A percentile compares a stretch with the other conserved stretches of the same genome.
Evolutionary conservation across 2,329 filamentous ascomycete genomes (phyloP).

Genomic region (Colletotrichum shisoi): DNA sequence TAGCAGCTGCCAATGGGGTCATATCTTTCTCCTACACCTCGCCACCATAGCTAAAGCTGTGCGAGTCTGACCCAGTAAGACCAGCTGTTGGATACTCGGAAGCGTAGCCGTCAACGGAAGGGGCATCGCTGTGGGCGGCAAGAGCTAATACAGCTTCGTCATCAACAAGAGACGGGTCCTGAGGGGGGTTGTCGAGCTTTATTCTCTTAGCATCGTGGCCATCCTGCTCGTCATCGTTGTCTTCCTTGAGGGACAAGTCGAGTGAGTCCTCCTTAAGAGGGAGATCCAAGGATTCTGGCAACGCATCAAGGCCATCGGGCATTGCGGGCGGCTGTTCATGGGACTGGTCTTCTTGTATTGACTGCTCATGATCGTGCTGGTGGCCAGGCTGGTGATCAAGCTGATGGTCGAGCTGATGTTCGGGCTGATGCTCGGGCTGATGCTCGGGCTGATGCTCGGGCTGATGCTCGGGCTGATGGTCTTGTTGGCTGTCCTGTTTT

Average conservation of each 20-base stretch:
- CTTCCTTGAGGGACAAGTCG: slow-evolving; percentile 44
- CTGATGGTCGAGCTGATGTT: slow-evolving; percentile 1
- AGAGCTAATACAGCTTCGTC: slow-evolving; percentile 60
- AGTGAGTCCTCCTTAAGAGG: slow-evolving; percentile 34
- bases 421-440: background rate
- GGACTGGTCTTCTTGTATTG: slow-evolving; percentile 13
- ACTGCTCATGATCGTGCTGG: slow-evolving; percentile 8
- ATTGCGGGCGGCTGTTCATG: slow-evolving; percentile 8
- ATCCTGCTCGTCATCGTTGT: slow-evolving; percentile 43
- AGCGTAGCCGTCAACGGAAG: slow-evolving; percentile 51
- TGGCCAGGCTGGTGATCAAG: slow-evolving; percentile 5
- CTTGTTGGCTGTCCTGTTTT: no score
- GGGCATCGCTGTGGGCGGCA: slow-evolving; percentile 53
- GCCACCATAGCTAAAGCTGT: slow-evolving; percentile 51
- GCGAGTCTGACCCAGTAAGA: slow-evolving; percentile 17
- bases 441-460: background rate
- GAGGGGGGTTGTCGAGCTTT: slow-evolving; percentile 48
- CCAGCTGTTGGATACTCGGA: slow-evolving; percentile 52
- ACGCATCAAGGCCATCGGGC: slow-evolving; percentile 17
- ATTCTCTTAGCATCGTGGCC: slow-evolving; percentile 35
- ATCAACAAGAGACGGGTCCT: slow-evolving; percentile 53
- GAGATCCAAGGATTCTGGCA: slow-evolving; percentile 31
- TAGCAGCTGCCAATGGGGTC: background rate
- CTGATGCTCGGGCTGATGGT: no score
- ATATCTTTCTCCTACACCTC: slow-evolving; percentile 48